Evolutionary conservation across 805 yeast species (phyloP).

Genomic region (Priceomyces melissophilus): DNA sequence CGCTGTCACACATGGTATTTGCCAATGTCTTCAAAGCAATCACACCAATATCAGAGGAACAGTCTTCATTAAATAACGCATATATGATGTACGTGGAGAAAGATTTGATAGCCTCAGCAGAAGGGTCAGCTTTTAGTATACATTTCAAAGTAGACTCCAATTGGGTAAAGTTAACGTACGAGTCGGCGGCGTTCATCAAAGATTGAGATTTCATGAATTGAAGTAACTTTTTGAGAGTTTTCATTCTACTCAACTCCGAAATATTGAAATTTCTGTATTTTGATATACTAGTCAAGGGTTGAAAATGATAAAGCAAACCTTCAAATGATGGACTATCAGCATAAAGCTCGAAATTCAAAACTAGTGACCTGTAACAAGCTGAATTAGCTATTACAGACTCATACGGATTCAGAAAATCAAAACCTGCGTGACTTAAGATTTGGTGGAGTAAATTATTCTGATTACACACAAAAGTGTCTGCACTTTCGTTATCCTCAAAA

Average conservation of each 20-base stretch:
- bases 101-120: conserved; percentile 52
- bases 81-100: conserved; percentile 46
- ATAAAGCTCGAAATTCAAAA: conserved; percentile 60
- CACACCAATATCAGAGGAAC: conserved; percentile 34
- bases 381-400: conserved; percentile 58
- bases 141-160: conserved; percentile 19
- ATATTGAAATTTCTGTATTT: conserved; percentile 50
- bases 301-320: conserved; percentile 55
- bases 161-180: conserved; percentile 11
- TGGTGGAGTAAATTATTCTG: conserved; percentile 40
- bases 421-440: conserved; percentile 55
- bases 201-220: conserved; percentile 45
- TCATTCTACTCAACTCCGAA: conserved; percentile 51
- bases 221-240: conserved; percentile 42
- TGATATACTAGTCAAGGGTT: conserved; percentile 52
- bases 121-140: conserved; percentile 38
- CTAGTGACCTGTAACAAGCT: conserved; percentile 48
- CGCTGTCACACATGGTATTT: conserved; percentile 40
- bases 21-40: conserved; percentile 27
- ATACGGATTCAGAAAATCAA: conserved; percentile 45
- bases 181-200: conserved; percentile 4
- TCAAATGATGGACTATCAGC: conserved; percentile 56
- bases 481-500: conserved; percentile 6
- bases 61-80: conserved; percentile 44
- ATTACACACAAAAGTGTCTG: conserved; percentile 6